A percentile compares a stretch with the other conserved stretches of the same genome.
Evolutionary conservation across 2,329 filamentous ascomycete species (phyloP).

Genomic region (Chaetoscypha palmicola): DNA sequence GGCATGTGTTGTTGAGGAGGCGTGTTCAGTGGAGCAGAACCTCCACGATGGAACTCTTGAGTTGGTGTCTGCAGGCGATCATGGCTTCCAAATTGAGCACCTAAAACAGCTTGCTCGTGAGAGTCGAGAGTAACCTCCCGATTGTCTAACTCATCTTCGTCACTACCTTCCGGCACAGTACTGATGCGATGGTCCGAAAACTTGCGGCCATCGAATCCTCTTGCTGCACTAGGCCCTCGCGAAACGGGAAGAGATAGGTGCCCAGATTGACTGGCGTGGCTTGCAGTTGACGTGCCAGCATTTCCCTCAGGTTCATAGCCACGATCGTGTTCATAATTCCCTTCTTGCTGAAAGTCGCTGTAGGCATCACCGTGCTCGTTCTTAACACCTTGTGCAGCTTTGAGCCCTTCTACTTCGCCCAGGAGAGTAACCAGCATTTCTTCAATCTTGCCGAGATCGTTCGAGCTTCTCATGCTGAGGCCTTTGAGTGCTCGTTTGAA

Average conservation of each 20-base stretch:
- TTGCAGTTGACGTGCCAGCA: constrained; percentile 67
- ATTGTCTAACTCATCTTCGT: constrained; percentile 39
- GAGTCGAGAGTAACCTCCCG: constrained; percentile 25
- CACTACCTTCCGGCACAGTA: constrained; percentile 78
- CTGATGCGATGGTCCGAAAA: constrained; percentile 77
- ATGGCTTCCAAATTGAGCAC: constrained; percentile 51
- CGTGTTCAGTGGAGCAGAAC: constrained; percentile 48
- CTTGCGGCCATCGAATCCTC: constrained; percentile 37
- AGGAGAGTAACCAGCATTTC: constrained; percentile 89
- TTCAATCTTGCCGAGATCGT: constrained; percentile 82
- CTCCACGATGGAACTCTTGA: constrained; percentile 45
- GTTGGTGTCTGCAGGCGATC: constrained; percentile 56
- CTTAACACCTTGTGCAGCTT: constrained; percentile 46
- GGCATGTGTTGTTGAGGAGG: constrained; percentile 46
- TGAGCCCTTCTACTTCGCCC: constrained; percentile 81
- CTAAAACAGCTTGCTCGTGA: constrained; percentile 42
- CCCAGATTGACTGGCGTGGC: constrained; percentile 67
- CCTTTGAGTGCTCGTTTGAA: constrained; percentile 91
- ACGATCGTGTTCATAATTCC: constrained; percentile 59
- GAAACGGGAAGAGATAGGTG: constrained; percentile 57
- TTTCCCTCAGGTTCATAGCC: constrained; percentile 81
- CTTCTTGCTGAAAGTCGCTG: constrained; percentile 57
- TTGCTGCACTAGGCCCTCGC: constrained; percentile 38
- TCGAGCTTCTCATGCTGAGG: constrained; percentile 77
- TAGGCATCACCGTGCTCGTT: constrained; percentile 54